Percentiles rank a stretch among this genome's conserved stretches.
phyloP scores from a whole-genome alignment of 441 rosid species.

The Jatropha podagrica region DNA sequence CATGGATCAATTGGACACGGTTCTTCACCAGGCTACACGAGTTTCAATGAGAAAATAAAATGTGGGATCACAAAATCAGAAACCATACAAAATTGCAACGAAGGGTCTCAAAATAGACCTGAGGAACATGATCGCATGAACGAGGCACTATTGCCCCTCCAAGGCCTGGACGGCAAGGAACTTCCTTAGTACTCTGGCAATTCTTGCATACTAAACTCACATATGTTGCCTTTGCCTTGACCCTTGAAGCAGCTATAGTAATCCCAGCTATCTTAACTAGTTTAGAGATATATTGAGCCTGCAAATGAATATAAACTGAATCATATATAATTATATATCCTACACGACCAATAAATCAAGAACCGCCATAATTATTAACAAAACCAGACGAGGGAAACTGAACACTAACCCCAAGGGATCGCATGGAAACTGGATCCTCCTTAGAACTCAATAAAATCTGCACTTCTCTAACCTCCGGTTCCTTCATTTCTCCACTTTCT shows the following conservation, averaged over 20 bases:
- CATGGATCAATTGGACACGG: slow-evolving; percentile 96
- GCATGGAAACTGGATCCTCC: slow-evolving; percentile 83
- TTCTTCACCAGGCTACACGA: slow-evolving; percentile 78
- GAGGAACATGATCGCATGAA: slow-evolving; percentile 86
- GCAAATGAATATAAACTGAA: slow-evolving; percentile 1
- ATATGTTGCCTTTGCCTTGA: slow-evolving; percentile 92
- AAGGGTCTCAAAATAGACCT: slow-evolving; percentile 43
- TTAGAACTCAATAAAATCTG: slow-evolving; percentile 81
- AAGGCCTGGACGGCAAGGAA: slow-evolving; percentile 93
- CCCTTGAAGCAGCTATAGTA: slow-evolving; percentile 92
- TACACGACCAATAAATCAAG: not conserved
- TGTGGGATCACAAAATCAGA: not conserved
- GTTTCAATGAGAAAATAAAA: slow-evolving; percentile 10
- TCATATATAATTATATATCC: not conserved
- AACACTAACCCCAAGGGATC: slow-evolving; percentile 67
- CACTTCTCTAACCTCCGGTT: slow-evolving; percentile 60
- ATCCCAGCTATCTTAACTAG: slow-evolving; percentile 89
- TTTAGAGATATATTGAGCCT: slow-evolving; percentile 92
- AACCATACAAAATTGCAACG: not conserved
- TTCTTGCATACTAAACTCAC: slow-evolving; percentile 88
- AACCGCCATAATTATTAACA: not conserved
- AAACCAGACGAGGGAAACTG: not conserved
- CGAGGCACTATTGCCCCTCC: slow-evolving; percentile 99
- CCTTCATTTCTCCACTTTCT: slow-evolving; percentile 85
- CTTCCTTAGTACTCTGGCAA: slow-evolving; percentile 66